Evolutionary conservation across 2,329 filamentous ascomycete species (phyloP), one percentile per base, ranked within the genome.

Genomic region (Fusarium sp.): DNA sequence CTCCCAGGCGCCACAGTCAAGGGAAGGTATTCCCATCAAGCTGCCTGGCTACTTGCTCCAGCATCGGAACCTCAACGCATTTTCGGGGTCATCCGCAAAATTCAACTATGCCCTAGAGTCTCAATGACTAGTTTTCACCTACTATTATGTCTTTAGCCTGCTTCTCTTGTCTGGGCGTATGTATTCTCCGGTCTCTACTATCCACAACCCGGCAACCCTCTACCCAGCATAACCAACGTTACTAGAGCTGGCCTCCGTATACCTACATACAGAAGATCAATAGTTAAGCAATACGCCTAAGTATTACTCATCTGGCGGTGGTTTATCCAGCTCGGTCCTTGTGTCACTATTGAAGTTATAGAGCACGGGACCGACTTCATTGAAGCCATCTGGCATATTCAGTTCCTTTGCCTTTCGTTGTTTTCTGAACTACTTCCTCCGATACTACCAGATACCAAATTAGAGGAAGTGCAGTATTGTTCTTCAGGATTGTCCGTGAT

Each of bases 61-160:
- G 10, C 24, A 34, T 10, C 20, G 1, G 50, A 34, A 34, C 29
- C 22, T 34, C 10, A 20, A 20, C 18, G 4, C 5, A n/a, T n/a
- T 29, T 54, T 31, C 11, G 13, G 11, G 4, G n/a, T n/a, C 27
- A 34, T 8, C 6, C 18, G 11, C 18, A 20, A n/a, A n/a, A 31
- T 20, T 4, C 18, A 54, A 14, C 27, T 34, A n/a, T 13, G 11
- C 18, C 6, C 4, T 5, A 31, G 10, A 31, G 18, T 3, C 6
- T n/a, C 2, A 8, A 20, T 5, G 47, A 4, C 27, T 20, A 14
- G 3, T 31, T 11, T 31, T 20, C 1, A 47, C 13, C 40, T 42
- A 2, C 1, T 4, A 8, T 18, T 18, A 10, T 50, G 2, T 18
- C 16, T 18, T n/a, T 10, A 18, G 2, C 22, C 3, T 1, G 18